These are phyloP conservation scores for Stephanodiscus triporus DNA, from an alignment of 108 stramenopile genomes.

Conservation along the genomic window DNA sequence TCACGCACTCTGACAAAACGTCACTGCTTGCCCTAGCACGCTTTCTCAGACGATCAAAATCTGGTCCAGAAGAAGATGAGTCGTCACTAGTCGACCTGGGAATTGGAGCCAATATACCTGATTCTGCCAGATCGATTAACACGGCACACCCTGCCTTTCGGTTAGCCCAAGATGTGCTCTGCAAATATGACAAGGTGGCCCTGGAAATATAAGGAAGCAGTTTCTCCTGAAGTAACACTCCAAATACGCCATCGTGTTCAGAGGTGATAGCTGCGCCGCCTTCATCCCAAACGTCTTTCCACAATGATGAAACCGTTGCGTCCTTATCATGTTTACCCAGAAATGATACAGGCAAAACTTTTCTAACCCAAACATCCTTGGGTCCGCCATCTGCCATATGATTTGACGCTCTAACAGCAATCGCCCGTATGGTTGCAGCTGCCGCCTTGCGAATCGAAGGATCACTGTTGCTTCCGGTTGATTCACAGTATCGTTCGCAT, in stretches of 20 bases:
- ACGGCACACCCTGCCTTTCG: constrained; percentile 62
- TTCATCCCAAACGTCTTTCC: constrained; percentile 91
- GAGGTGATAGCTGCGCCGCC: constrained; percentile 59
- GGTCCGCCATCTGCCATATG: constrained; percentile 79
- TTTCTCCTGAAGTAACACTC: constrained; percentile 67
- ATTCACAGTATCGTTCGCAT: constrained; percentile 70
- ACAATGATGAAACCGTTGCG: constrained; percentile 58
- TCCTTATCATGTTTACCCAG: constrained; percentile 79
- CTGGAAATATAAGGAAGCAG: constrained; percentile 57
- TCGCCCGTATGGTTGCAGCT: constrained; percentile 72
- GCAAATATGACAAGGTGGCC: constrained; percentile 55
- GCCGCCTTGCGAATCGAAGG: constrained; percentile 68
- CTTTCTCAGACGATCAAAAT: constrained; percentile 35
- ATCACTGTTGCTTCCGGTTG: constrained; percentile 58
- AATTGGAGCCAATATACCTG: constrained; percentile 65
- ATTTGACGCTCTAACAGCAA: constrained; percentile 73
- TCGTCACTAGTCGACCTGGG: constrained; percentile 32
- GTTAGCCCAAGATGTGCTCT: constrained; percentile 72
- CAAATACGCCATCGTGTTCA: constrained; percentile 47
- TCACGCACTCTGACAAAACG: constrained; percentile 55
- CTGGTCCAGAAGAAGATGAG: not conserved
- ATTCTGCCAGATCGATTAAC: constrained; percentile 58
- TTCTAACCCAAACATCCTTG: constrained; percentile 69
- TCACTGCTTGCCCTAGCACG: constrained; percentile 53
- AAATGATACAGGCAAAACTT: constrained; percentile 75